A percentile compares a stretch with the other conserved stretches of the same genome.
Conservation (phyloP, 2,329 filamentous ascomycete species). For the Trichoderma harzianum region DNA sequence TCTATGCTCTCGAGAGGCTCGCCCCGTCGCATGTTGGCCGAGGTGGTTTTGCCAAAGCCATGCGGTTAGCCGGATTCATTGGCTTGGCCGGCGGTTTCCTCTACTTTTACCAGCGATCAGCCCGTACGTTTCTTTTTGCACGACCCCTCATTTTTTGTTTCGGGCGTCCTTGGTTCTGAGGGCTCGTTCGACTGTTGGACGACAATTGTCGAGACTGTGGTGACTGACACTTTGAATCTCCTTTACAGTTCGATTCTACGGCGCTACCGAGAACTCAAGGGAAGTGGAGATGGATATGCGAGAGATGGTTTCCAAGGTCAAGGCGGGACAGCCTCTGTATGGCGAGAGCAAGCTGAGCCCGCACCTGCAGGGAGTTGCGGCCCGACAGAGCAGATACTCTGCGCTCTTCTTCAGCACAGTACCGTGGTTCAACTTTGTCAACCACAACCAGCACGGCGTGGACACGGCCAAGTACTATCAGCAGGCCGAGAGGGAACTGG, state of each 20-base stretch:
- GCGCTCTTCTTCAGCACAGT: slow-evolving; percentile 79
- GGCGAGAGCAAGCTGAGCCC: slow-evolving; percentile 74
- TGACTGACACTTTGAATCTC: background rate
- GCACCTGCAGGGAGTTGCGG: slow-evolving; percentile 90
- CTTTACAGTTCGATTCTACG: slow-evolving; percentile 82
- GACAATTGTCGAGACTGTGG: background rate
- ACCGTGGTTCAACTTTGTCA: slow-evolving; percentile 98
- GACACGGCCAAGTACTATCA: slow-evolving; percentile 98
- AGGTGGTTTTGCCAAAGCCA: slow-evolving; percentile 75
- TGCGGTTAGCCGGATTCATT: slow-evolving; percentile 74
- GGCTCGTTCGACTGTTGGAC: background rate
- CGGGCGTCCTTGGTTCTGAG: background rate
- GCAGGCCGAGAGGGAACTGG: slow-evolving; percentile 89
- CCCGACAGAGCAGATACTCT: slow-evolving; percentile 88
- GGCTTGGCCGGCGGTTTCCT: slow-evolving; percentile 77
- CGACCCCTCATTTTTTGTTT: background rate
- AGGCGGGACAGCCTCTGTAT: slow-evolving; percentile 85
- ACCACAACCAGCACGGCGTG: slow-evolving; percentile 91
- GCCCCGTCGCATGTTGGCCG: slow-evolving; percentile 81
- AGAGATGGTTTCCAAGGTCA: slow-evolving; percentile 97
- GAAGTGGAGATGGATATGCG: slow-evolving; percentile 96
- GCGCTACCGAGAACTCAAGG: slow-evolving; percentile 85
- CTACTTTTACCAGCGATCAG: slow-evolving; percentile 79
- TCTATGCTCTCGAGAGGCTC: slow-evolving; percentile 77
- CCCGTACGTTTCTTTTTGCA: slow-evolving; percentile 55